Conservation (phyloP, 2,329 filamentous ascomycete species). For the Xylariales sp. region DNA sequence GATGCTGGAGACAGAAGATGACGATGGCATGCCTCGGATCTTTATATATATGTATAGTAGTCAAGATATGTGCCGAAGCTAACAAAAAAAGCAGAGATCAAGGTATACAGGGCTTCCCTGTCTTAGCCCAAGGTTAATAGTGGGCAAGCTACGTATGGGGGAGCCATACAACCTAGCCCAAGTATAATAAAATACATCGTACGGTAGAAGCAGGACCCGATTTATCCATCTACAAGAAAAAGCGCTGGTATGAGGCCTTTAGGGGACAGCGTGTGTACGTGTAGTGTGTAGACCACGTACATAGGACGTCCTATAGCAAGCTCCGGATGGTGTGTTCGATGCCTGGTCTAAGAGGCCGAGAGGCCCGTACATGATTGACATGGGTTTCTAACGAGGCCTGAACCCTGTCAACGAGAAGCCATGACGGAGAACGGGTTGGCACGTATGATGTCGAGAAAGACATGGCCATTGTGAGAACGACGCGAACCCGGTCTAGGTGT, state of each 20-base stretch:
- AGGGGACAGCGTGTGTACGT: conserved; percentile 35
- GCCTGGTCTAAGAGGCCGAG: conserved; percentile 23
- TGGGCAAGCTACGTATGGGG: conserved; percentile 40
- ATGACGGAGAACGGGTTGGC: conserved; percentile 29
- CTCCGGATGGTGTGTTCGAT: conserved; percentile 22
- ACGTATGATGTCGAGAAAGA: conserved; percentile 36
- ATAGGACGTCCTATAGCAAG: conserved; percentile 27
- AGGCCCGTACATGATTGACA: conserved; percentile 32
- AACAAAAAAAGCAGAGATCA: conserved; percentile 33
- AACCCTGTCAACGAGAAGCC: conserved; percentile 46
- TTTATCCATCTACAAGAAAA: conserved; percentile 38
- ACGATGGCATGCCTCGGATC: conserved; percentile 44
- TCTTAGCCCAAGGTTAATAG: conserved; percentile 40
- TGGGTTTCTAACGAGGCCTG: conserved; percentile 32
- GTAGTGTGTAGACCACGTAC: conserved; percentile 16
- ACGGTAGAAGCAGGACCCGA: conserved; percentile 43
- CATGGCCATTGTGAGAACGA: conserved; percentile 25
- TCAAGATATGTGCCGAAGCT: conserved; percentile 35
- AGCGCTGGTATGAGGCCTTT: conserved; percentile 36
- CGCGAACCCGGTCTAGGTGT: conserved; percentile 38
- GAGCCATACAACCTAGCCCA: conserved; percentile 36
- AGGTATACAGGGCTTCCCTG: conserved; percentile 45
- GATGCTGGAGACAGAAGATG: conserved; percentile 34
- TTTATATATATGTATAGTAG: conserved; percentile 39
- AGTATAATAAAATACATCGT: conserved; percentile 32